Evolutionary conservation across 768 basidiomycete species (phyloP).

Genomic region (Lentinula edodes): DNA sequence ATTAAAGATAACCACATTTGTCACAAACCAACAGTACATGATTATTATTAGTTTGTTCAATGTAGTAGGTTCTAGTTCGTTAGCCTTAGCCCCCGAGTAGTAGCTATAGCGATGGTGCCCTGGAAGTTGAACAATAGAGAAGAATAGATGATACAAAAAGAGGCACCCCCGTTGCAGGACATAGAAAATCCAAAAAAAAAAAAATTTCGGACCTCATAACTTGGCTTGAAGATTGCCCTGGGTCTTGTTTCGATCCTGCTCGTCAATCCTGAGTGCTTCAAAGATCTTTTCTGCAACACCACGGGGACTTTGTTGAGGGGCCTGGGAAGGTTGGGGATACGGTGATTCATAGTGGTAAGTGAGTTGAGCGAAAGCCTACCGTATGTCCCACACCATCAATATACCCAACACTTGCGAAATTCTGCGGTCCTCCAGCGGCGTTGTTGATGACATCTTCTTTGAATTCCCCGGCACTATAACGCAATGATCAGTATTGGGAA

Average conservation of each 20-base stretch:
- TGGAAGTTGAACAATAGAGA: too few species aligned
- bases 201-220: neutral
- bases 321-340: neutral
- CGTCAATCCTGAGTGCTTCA: neutral
- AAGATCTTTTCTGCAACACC: neutral
- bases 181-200: too few species aligned
- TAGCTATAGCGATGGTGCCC: too few species aligned
- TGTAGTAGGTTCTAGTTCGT: too few species aligned
- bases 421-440: neutral
- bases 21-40: too few species aligned
- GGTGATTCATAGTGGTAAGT: too few species aligned
- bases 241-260: neutral
- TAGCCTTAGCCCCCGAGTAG: too few species aligned
- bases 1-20: too few species aligned
- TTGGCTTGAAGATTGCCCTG: neutral
- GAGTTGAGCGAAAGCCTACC: neutral
- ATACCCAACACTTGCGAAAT: neutral
- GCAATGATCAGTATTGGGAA: neutral
- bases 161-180: too few species aligned
- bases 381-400: slow-evolving; percentile 3
- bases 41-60: too few species aligned
- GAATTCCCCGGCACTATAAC: neutral
- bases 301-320: neutral
- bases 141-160: too few species aligned
- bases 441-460: neutral